phyloP scores from a whole-genome alignment of 2,329 filamentous ascomycete species.

The Venturia asperata region DNA sequence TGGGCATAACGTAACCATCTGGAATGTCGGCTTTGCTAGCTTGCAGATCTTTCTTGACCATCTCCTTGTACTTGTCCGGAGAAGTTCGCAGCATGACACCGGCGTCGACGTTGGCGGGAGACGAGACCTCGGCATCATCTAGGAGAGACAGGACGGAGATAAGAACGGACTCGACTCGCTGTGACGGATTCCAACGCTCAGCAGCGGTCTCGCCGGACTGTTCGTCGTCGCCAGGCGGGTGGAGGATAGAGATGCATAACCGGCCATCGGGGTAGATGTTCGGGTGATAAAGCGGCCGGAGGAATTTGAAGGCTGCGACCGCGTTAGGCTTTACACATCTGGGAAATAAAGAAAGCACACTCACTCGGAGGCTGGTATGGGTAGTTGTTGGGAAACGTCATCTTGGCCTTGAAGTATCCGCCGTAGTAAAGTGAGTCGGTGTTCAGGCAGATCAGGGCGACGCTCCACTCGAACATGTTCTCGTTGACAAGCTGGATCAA shows the following conservation, averaged over 20 bases:
- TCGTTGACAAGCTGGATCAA: conserved; percentile 59
- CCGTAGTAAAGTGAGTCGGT: conserved; percentile 86
- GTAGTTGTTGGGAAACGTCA: conserved; percentile 83
- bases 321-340: not conserved
- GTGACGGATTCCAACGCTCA: conserved; percentile 90
- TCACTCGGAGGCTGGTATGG: conserved; percentile 72
- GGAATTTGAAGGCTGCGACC: conserved; percentile 67
- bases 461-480: conserved; percentile 81
- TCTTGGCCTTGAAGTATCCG: conserved; percentile 85
- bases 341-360: conserved; percentile 21
- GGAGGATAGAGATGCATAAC: conserved; percentile 94
- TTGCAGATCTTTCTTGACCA: conserved; percentile 63
- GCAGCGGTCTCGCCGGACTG: conserved; percentile 85
- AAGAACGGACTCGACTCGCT: conserved; percentile 89
- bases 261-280: conserved; percentile 89
- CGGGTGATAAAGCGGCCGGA: conserved; percentile 74
- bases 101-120: conserved; percentile 91
- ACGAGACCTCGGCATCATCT: conserved; percentile 88
- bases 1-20: conserved; percentile 73
- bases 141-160: conserved; percentile 87
- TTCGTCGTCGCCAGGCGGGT: conserved; percentile 82
- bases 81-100: conserved; percentile 76
- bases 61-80: conserved; percentile 59
- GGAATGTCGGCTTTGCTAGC: conserved; percentile 74
- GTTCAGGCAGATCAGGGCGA: conserved; percentile 89